Evolutionary conservation across 2,329 filamentous ascomycete genomes (phyloP).

Genomic region (Phaeosphaeria sp.): DNA sequence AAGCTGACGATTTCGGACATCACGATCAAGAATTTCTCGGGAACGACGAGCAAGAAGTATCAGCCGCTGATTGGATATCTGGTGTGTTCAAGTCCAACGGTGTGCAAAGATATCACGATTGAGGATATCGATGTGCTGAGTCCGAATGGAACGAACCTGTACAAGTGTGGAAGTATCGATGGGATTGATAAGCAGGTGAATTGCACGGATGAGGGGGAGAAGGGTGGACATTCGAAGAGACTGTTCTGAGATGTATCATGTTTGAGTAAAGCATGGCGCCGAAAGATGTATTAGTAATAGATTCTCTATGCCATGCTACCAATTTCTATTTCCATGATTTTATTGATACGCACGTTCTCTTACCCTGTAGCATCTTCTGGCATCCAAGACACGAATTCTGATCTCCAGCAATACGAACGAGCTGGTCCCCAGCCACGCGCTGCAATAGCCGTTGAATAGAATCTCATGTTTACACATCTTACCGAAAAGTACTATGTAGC

Average conservation of each 20-base stretch:
- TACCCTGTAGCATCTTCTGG: too few relatives aligned
- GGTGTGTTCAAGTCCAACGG: constrained; percentile 54
- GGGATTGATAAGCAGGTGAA: constrained; percentile 40
- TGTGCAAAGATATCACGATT: constrained; percentile 59
- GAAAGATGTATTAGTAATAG: too few relatives aligned
- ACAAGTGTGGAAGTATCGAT: constrained; percentile 53
- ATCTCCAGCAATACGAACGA: too few relatives aligned
- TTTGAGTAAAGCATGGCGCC: background rate
- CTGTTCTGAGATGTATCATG: background rate
- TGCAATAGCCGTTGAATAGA: too few relatives aligned
- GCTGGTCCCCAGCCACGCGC: too few relatives aligned
- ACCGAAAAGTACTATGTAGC: too few relatives aligned
- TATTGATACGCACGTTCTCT: too few relatives aligned
- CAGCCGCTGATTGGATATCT: constrained; percentile 52
- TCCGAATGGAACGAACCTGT: constrained; percentile 54
- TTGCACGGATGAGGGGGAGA: constrained; percentile 28
- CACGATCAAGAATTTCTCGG: constrained; percentile 63
- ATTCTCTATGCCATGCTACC: too few relatives aligned
- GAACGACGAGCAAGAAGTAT: constrained; percentile 58
- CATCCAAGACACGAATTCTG: too few relatives aligned
- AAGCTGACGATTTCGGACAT: constrained; percentile 64
- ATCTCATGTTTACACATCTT: too few relatives aligned
- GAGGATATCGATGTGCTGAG: constrained; percentile 54
- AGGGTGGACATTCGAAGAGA: constrained; percentile 27
- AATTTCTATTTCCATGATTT: too few relatives aligned